phyloP scores from a whole-genome alignment of 1,284 basidiomycete genomes.

The Trichosporon sp. region DNA sequence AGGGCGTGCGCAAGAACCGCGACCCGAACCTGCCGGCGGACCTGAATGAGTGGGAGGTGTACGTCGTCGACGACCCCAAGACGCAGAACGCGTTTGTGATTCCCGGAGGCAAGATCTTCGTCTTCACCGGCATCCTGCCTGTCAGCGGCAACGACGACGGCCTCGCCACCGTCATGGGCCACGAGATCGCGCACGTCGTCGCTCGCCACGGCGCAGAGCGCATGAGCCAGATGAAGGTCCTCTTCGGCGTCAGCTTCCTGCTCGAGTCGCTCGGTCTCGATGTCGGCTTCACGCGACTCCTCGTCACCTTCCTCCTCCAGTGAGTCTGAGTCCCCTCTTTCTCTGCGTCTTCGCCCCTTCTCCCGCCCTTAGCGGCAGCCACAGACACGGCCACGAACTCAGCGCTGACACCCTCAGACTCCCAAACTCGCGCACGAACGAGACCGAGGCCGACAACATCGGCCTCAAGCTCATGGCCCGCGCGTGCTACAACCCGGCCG shows the following conservation, averaged over 20 bases:
- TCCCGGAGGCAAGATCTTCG: slow-evolving; percentile 72
- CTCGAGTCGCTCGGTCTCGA: slow-evolving; percentile 61
- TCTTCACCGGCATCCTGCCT: slow-evolving; percentile 85
- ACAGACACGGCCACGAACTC: too few species aligned
- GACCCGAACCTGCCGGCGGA: slow-evolving; percentile 8
- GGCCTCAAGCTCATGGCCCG: slow-evolving; percentile 65
- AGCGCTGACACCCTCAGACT: slow-evolving; percentile 51
- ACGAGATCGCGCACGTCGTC: slow-evolving; percentile 79
- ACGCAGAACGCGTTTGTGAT: slow-evolving; percentile 75
- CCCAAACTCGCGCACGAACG: slow-evolving; percentile 77
- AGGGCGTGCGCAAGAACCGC: slow-evolving; percentile 10
- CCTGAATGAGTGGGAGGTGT: slow-evolving; percentile 56
- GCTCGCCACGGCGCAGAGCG: slow-evolving; percentile 20
- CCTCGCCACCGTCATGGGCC: slow-evolving; percentile 78
- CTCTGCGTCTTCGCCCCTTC: too few species aligned
- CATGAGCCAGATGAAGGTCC: slow-evolving; percentile 58
- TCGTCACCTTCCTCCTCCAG: slow-evolving; percentile 48
- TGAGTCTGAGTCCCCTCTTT: too few species aligned
- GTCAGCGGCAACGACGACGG: slow-evolving; percentile 74
- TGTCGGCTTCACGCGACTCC: slow-evolving; percentile 52
- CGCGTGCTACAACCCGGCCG: slow-evolving; percentile 47
- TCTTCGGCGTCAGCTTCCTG: slow-evolving; percentile 55
- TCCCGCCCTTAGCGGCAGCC: too few species aligned
- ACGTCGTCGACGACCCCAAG: slow-evolving; percentile 71
- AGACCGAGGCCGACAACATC: slow-evolving; percentile 77